A percentile compares a stretch with the other conserved stretches of the same genome.
Conservation (phyloP, 2,329 filamentous ascomycete species). For the Paecilomyces sp. region DNA sequence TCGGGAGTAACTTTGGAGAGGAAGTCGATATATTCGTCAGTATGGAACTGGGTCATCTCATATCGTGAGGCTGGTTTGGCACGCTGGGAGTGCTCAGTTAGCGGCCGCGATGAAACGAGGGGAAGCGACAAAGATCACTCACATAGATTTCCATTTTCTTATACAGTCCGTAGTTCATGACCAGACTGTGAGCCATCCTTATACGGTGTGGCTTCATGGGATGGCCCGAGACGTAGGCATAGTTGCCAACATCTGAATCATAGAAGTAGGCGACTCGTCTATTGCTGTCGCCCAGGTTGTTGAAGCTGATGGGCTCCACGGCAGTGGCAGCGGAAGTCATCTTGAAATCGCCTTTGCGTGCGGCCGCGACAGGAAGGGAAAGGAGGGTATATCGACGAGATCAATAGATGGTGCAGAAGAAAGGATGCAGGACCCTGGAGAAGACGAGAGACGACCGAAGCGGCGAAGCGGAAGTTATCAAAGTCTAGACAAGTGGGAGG, state of each 20-base stretch:
- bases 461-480: not conserved
- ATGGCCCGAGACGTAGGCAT: constrained; percentile 78
- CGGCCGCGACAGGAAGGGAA: not conserved
- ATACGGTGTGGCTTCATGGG: constrained; percentile 64
- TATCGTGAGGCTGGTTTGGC: constrained; percentile 69
- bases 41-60: constrained; percentile 68
- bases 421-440: not conserved
- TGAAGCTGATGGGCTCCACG: constrained; percentile 42
- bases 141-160: constrained; percentile 68
- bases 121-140: constrained; percentile 19
- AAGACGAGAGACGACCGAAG: not conserved
- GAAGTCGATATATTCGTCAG: constrained; percentile 67
- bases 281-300: constrained; percentile 46
- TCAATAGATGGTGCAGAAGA: not conserved
- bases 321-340: constrained; percentile 50
- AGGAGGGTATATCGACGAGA: not conserved
- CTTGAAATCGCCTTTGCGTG: constrained; percentile 7
- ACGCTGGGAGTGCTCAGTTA: constrained; percentile 45
- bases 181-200: constrained; percentile 58
- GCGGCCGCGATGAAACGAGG: not conserved
- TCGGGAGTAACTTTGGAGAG: constrained; percentile 87
- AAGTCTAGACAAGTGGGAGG: not conserved
- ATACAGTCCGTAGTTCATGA: constrained; percentile 68
- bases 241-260: constrained; percentile 96
- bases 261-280: constrained; percentile 98